Evolutionary conservation across 805 yeast species (phyloP).

Genomic region (Diddensiella caesifluorescens): DNA sequence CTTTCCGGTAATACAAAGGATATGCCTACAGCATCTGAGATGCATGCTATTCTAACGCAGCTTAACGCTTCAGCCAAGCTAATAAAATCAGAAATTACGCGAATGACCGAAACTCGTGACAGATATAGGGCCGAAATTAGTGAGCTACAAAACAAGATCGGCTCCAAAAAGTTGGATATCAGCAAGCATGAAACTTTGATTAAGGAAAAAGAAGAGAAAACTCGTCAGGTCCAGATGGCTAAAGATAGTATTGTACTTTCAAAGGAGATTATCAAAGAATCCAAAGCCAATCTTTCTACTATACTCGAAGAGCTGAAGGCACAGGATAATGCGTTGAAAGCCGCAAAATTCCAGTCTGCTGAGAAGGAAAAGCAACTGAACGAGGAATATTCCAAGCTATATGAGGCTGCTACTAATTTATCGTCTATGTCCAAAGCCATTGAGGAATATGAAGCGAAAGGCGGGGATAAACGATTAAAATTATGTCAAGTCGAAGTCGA

Average conservation of each 20-base stretch:
- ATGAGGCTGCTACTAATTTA: slow-evolving; percentile 9
- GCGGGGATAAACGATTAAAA: slow-evolving; percentile 11
- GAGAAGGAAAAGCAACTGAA: slow-evolving; percentile 11
- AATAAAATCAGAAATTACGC: slow-evolving; percentile 34
- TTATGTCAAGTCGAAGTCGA: slow-evolving; percentile 27
- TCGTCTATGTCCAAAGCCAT: slow-evolving; percentile 8
- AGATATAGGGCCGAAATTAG: slow-evolving; percentile 39
- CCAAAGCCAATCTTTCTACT: slow-evolving; percentile 7
- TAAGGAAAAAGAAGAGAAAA: slow-evolving; percentile 38
- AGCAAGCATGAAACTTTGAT: slow-evolving; percentile 49
- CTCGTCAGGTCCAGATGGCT: slow-evolving; percentile 16
- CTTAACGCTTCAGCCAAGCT: slow-evolving; percentile 38
- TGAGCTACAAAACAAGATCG: slow-evolving; percentile 44
- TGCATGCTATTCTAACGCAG: slow-evolving; percentile 27
- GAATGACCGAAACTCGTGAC: slow-evolving; percentile 41
- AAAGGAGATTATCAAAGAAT: slow-evolving; percentile 12
- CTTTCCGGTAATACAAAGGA: slow-evolving; percentile 15
- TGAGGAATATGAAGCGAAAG: slow-evolving; percentile 13
- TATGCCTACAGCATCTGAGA: slow-evolving; percentile 18
- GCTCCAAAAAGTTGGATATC: slow-evolving; percentile 49
- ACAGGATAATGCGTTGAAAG: slow-evolving; percentile 7
- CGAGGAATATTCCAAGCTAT: slow-evolving; percentile 2
- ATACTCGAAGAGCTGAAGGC: slow-evolving; percentile 11
- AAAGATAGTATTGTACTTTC: slow-evolving; percentile 6
- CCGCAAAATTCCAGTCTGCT: slow-evolving; percentile 13